A percentile compares a stretch with the other conserved stretches of the same genome.
phyloP scores from a whole-genome alignment of 2,329 filamentous ascomycete genomes.

The Aphanocladium album region DNA sequence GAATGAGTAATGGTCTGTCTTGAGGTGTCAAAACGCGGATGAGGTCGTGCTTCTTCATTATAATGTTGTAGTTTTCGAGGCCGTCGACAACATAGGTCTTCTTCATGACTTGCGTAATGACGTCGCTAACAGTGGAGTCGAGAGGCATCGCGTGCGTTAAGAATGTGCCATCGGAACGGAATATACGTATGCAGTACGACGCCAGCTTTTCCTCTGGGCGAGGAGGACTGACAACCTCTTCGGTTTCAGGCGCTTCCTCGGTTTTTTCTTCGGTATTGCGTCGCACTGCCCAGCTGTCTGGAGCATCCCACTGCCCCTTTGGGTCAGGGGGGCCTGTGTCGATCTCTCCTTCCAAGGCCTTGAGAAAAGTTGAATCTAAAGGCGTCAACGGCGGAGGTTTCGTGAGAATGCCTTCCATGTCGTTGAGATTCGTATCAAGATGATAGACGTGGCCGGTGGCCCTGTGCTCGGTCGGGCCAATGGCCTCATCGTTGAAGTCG shows the following conservation, averaged over 20 bases:
- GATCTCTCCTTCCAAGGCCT: conserved; percentile 39
- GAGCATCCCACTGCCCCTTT: conserved; percentile 77
- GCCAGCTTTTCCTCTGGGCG: conserved; percentile 68
- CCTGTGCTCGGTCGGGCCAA: conserved; percentile 55
- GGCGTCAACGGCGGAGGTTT: conserved; percentile 66
- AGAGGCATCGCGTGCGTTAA: conserved; percentile 82
- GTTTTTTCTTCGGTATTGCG: conserved; percentile 62
- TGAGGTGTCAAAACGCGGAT: conserved; percentile 71
- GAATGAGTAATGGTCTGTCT: conserved; percentile 83
- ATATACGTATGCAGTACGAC: conserved; percentile 90
- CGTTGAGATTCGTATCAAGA: conserved; percentile 80
- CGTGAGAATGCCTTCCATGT: conserved; percentile 88
- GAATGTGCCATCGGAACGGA: conserved; percentile 90
- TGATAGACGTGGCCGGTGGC: conserved; percentile 61
- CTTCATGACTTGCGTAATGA: conserved; percentile 85
- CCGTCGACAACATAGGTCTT: conserved; percentile 91
- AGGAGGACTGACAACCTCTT: conserved; percentile 63
- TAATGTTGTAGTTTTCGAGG: conserved; percentile 90
- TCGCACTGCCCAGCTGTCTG: conserved; percentile 94
- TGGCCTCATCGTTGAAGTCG: conserved; percentile 54
- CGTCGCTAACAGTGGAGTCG: conserved; percentile 78
- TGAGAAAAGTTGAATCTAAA: conserved; percentile 53
- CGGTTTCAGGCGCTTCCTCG: conserved; percentile 53
- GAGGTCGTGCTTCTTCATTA: conserved; percentile 88
- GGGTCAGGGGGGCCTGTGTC: conserved; percentile 29